Evolutionary conservation across 192 early-diverging fungal genomes (phyloP), one percentile per base, ranked within the genome.

Genomic region (Coemansia sp.): DNA sequence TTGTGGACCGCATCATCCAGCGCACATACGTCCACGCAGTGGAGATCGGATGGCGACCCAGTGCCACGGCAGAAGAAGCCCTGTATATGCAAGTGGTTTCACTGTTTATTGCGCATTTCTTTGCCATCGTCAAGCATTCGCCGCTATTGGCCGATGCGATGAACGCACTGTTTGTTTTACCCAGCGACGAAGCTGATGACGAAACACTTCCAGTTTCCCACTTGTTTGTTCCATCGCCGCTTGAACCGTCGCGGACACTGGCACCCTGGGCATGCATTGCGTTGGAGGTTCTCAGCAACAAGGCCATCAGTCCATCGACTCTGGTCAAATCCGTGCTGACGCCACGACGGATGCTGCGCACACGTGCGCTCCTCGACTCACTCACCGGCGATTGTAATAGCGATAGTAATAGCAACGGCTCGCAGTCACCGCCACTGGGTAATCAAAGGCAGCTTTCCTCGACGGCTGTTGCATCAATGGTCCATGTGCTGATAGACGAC

Each of bases 71-170:
- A 15, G 71, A 71, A 31, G 75, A 83, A 21, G 53, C 81, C 13
- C 72, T 80, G 63, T 80, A 67, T 39, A 80, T 80, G 77, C 77
- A 83, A n/a, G 75, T 83, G 0, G 64, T 69, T 15, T 64, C 76
- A 1, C 66, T 83, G 61, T 78, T 74, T 34, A 55, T 75, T 0
- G 64, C 68, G 7, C 81, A 83, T 66, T 78, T 83, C 40, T 77
- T 83, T 40, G 66, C 76, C 23, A 83, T 77, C 52, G 57, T 83
- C 29, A 58, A 66, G 30, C 69, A 78, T 63, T 75, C 81, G 51
- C 69, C 75, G 18, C 53, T 83, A 59, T 63, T 83, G 13, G 63
- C 66, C 43, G 75, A 83, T 20, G 64, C 72, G 0, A 40, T 74
- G 33, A 55, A 63, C 20, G 71, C 76, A 58, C 67, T 83, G 42